These are phyloP conservation scores for Salvia miltiorrhiza DNA, from an alignment of 257 asterid species.

Conservation along the genomic window DNA sequence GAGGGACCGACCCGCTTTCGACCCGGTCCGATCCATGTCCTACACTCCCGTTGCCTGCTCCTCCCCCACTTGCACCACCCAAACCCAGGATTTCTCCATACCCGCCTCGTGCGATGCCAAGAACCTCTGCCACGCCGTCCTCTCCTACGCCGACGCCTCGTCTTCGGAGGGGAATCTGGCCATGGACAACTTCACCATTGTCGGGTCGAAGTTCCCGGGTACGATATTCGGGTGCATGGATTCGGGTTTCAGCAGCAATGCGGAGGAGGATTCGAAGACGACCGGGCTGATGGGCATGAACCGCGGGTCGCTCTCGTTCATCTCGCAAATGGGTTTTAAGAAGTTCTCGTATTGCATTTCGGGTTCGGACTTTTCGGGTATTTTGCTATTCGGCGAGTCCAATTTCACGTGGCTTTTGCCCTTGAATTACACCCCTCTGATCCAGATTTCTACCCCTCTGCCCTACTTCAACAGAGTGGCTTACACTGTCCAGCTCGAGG, in stretches of 20 bases:
- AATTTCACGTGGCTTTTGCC: slow-evolving; percentile 60
- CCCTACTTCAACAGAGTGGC: slow-evolving; percentile 88
- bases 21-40: slow-evolving; percentile 48
- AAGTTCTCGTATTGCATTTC: slow-evolving; percentile 89
- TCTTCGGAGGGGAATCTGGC: slow-evolving; percentile 85
- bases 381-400: slow-evolving; percentile 62
- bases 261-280: slow-evolving; percentile 68
- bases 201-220: slow-evolving; percentile 57
- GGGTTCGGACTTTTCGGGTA: slow-evolving; percentile 61
- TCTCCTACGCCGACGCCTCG: slow-evolving; percentile 73
- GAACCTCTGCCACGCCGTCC: slow-evolving; percentile 74
- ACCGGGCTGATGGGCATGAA: slow-evolving; percentile 96
- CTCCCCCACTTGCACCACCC: slow-evolving; percentile 71
- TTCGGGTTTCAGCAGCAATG: slow-evolving; percentile 61
- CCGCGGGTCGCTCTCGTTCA: slow-evolving; percentile 76
- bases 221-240: slow-evolving; percentile 87
- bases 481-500: slow-evolving; percentile 80
- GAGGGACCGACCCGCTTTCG: slow-evolving; percentile 40
- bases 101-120: slow-evolving; percentile 83
- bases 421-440: slow-evolving; percentile 66
- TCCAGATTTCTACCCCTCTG: slow-evolving; percentile 67
- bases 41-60: slow-evolving; percentile 69
- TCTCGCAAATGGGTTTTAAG: slow-evolving; percentile 80
- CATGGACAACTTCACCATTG: slow-evolving; percentile 47
- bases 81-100: slow-evolving; percentile 79